Conservation (phyloP, 352 stramenopile genomes). For the Poterioochromonas sp. region DNA sequence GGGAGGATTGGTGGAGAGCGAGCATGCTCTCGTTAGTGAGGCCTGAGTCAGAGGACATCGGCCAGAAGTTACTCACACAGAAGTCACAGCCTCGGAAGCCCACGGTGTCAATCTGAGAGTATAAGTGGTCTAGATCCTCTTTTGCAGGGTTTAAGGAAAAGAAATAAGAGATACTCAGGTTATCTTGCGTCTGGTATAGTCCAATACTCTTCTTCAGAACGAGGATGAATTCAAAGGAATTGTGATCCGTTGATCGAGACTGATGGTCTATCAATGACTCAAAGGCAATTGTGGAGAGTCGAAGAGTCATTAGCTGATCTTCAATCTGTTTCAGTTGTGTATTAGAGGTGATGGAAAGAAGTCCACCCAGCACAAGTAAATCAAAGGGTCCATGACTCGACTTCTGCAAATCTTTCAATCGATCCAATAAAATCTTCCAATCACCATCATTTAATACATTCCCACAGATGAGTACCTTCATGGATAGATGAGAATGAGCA, state of each 20-base stretch:
- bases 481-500: too few species aligned
- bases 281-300: background rate
- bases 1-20: background rate
- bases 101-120: background rate
- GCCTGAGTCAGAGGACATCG: background rate
- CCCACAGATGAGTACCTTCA: constrained; percentile 13
- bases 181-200: background rate
- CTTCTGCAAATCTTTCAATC: constrained; percentile 20
- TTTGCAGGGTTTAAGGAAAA: background rate
- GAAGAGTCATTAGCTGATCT: background rate
- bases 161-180: background rate
- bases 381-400: constrained; percentile 31
- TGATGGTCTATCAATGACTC: background rate
- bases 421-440: background rate
- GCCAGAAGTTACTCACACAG: background rate
- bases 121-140: background rate
- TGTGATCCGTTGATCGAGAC: background rate
- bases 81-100: constrained; percentile 24
- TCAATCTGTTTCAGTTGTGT: too few species aligned
- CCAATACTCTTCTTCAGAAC: background rate
- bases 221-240: background rate
- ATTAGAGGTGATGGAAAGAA: too few species aligned
- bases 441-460: background rate
- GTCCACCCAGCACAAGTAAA: background rate
- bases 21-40: background rate